Evolutionary conservation across 306 rosid species (phyloP).

Genomic region (Corylus heterophylla): DNA sequence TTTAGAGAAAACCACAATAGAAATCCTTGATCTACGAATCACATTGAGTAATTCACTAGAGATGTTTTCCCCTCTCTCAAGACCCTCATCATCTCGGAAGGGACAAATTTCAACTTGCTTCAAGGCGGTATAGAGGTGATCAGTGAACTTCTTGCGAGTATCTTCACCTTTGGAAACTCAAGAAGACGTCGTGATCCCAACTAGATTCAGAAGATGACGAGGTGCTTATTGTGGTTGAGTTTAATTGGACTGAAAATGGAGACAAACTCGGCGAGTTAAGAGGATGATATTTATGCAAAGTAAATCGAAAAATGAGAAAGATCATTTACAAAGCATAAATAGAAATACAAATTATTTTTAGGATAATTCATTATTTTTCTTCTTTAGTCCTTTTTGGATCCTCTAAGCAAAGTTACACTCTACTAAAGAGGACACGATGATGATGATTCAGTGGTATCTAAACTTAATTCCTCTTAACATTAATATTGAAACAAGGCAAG

Average conservation of each 20-base stretch:
- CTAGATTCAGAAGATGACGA: not conserved
- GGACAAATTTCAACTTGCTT: not conserved
- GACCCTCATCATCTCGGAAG: not conserved
- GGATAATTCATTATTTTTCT: too few relatives aligned
- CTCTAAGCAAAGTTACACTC: too few relatives aligned
- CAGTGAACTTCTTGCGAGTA: not conserved
- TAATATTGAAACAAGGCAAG: too few relatives aligned
- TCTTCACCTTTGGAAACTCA: not conserved
- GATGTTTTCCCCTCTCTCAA: not conserved
- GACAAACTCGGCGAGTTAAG: not conserved
- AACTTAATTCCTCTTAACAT: too few relatives aligned
- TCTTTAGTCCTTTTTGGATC: too few relatives aligned
- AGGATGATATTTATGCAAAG: too few relatives aligned
- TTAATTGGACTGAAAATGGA: not conserved
- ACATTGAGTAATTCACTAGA: not conserved
- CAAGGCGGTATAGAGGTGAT: not conserved
- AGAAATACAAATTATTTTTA: too few relatives aligned
- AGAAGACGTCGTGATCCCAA: not conserved
- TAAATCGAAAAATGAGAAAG: too few relatives aligned
- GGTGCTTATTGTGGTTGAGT: not conserved
- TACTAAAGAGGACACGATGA: too few relatives aligned
- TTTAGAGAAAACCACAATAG: not conserved
- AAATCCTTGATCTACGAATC: not conserved
- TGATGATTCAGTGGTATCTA: too few relatives aligned
- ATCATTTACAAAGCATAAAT: too few relatives aligned